Conservation (phyloP, 2,329 filamentous ascomycete species). For the Zymoseptoria pseudotritici region DNA sequence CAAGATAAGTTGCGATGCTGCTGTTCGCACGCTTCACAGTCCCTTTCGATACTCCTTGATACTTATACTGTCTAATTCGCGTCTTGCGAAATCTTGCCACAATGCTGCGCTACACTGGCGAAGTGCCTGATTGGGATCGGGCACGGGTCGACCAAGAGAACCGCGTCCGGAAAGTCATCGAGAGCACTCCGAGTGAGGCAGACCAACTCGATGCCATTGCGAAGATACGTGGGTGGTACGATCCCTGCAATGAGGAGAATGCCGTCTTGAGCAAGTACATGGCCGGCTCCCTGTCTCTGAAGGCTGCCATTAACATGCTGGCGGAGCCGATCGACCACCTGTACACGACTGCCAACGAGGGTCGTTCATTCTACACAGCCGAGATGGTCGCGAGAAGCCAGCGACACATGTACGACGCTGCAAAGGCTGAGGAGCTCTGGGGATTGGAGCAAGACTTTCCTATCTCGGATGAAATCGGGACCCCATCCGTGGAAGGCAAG, state of each 20-base stretch:
- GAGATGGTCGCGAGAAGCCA: constrained; percentile 3
- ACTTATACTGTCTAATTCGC: background rate
- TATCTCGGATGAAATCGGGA: background rate
- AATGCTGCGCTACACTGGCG: background rate
- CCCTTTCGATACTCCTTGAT: background rate
- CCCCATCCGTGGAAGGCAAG: background rate
- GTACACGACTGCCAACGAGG: constrained; percentile 7
- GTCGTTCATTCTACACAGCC: constrained; percentile 1
- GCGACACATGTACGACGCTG: background rate
- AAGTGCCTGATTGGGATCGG: background rate
- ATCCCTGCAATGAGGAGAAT: constrained; percentile 12
- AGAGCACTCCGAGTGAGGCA: constrained; percentile 12
- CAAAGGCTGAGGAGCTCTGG: background rate
- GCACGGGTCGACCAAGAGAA: background rate
- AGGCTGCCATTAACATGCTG: constrained; percentile 13
- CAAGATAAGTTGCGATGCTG: background rate
- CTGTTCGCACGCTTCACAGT: background rate
- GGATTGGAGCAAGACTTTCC: constrained; percentile 1
- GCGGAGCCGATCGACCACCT: constrained; percentile 24
- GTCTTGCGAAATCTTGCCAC: background rate
- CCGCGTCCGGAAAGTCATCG: constrained; percentile 10
- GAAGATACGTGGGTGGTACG: constrained; percentile 26
- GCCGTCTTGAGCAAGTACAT: background rate
- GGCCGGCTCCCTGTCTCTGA: background rate
- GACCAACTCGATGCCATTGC: constrained; percentile 28